These are phyloP conservation scores for Starmera pachycereana DNA, from an alignment of 805 yeast species.

Conservation along the genomic window DNA sequence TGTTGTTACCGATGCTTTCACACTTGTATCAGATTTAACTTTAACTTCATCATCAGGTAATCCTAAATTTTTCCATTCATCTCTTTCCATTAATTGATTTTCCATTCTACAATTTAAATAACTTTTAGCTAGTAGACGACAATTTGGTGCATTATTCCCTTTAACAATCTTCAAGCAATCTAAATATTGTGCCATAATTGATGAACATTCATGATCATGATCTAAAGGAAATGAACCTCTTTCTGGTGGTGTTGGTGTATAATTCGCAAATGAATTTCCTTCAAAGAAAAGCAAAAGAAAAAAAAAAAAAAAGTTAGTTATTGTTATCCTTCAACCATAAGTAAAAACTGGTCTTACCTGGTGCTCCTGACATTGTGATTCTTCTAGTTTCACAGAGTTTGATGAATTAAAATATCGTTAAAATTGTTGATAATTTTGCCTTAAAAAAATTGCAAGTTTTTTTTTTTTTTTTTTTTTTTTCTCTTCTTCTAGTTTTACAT, in stretches of 20 bases:
- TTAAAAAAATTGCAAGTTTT: too few relatives aligned
- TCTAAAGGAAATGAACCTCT: conserved; percentile 95
- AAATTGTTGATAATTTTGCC: neutral
- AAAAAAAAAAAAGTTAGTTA: too few relatives aligned
- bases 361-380: neutral
- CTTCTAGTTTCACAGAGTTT: neutral
- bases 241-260: conserved; percentile 89
- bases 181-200: conserved; percentile 64
- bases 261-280: conserved; percentile 35
- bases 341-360: too few relatives aligned
- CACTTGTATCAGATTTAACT: neutral
- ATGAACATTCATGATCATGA: conserved; percentile 75
- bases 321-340: too few relatives aligned
- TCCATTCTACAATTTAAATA: conserved; percentile 89
- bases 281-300: conserved; percentile 12
- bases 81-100: conserved; percentile 49
- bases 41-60: conserved; percentile 39
- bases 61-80: conserved; percentile 53
- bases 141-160: conserved; percentile 85
- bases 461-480: too few relatives aligned
- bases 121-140: conserved; percentile 72
- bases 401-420: neutral
- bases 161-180: conserved; percentile 67
- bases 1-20: neutral
- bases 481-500: too few relatives aligned